phyloP scores from a whole-genome alignment of 2,329 filamentous ascomycete genomes.

The Pseudomassariella vexata region DNA sequence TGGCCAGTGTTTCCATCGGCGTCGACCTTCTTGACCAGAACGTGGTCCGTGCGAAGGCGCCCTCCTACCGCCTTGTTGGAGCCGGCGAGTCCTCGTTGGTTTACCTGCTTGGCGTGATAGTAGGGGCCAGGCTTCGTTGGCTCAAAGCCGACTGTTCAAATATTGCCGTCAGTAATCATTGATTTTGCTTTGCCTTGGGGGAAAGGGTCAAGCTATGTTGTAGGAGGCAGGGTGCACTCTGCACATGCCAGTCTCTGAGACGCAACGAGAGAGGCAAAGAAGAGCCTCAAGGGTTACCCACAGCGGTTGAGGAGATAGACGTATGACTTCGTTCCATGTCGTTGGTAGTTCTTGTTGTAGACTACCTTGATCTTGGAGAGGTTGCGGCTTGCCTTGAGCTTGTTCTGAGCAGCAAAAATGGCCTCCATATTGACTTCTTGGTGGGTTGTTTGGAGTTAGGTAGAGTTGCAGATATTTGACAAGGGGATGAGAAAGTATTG shows the following conservation, averaged over 20 bases:
- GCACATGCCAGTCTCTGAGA: too few relatives aligned
- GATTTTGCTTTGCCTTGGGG: too few relatives aligned
- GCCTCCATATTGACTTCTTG: slow-evolving; percentile 27
- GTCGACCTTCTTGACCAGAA: slow-evolving; percentile 41
- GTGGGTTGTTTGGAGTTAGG: too few relatives aligned
- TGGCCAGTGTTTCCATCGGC: slow-evolving; percentile 31
- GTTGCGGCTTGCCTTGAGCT: slow-evolving; percentile 27
- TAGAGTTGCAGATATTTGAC: too few relatives aligned
- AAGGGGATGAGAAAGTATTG: too few relatives aligned
- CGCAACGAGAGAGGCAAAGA: too few relatives aligned
- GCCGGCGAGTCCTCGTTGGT: slow-evolving; percentile 39
- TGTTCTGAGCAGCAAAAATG: slow-evolving; percentile 26
- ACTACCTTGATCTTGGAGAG: slow-evolving; percentile 43
- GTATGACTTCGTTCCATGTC: slow-evolving; percentile 58
- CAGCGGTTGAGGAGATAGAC: slow-evolving; percentile 56
- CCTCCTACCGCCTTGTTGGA: slow-evolving; percentile 39
- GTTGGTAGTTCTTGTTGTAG: slow-evolving; percentile 54
- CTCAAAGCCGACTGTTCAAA: slow-evolving; percentile 53
- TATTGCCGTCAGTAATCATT: too few relatives aligned
- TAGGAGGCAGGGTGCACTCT: too few relatives aligned
- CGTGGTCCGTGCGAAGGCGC: slow-evolving; percentile 37
- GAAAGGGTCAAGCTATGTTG: too few relatives aligned
- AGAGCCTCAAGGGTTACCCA: too few relatives aligned
- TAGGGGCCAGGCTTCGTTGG: slow-evolving; percentile 60
- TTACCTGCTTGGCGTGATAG: slow-evolving; percentile 39